Base-by-base conservation (phyloP, 495 filamentous ascomycete species). In the Tetracladium setigerum region DNA sequence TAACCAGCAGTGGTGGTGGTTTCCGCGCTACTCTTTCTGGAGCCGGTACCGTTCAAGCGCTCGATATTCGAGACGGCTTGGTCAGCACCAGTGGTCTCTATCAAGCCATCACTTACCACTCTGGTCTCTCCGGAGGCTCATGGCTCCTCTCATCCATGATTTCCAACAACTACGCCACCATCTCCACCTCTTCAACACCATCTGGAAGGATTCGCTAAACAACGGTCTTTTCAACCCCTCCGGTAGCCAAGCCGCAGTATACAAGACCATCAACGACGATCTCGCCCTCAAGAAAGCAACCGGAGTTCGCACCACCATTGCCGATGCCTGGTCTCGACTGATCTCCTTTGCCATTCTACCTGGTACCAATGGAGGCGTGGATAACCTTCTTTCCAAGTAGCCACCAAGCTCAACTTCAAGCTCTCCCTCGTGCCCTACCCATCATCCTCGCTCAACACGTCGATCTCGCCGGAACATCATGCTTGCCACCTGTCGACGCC, bases 1-100 rank as follows among this genome's bases (percentile, higher is more conserved):
- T 72, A 38, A 60, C 67, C 1, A 63, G 68, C 12, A 72, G 68
- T 37, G 71, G 72, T n/a, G 72, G 72, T 31, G 69, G 72, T 10
- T 67, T 62, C 33, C 58, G 72, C 15, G 49, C 69, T 14, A 55
- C 73, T 22, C 61, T 75, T 16, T 54, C 55, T 8, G 70, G 67
- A 14, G 71, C 70, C 3, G 72, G 72, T 32, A 63, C 74, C 5
- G 57, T 72, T 43, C 62, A 68, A 32, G 67, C 54, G 2, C 52
- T 74, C 27, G 71, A 75, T 50, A 43, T 22, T 3, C 56, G 68
- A 32, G 69, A 71, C 36, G 64, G 60, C 36, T 44, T 62, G 41
- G 44, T 60, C n/a, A 59, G 58, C 33, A 59, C 53, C 13, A 62
- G 54, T 34, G 71, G 71, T 8, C 49, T 75, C 1, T 66, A 66